Percentiles rank a stretch among this genome's conserved stretches.
Evolutionary conservation across 768 basidiomycete genomes (phyloP).

Genomic region (Mycena epipterygia): DNA sequence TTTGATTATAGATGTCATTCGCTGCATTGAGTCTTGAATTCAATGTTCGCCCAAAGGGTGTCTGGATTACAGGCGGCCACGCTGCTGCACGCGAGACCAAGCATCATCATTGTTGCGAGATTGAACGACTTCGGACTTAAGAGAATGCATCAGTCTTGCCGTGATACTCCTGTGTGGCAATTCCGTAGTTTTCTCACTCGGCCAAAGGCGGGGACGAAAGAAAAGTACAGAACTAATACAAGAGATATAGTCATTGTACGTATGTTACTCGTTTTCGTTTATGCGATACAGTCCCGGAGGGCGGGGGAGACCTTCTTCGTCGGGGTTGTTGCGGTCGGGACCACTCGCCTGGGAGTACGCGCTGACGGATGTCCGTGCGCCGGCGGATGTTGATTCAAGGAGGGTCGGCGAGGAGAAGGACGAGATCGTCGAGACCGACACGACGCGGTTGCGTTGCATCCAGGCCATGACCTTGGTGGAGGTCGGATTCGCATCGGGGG

Average conservation of each 20-base stretch:
- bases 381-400: conserved; percentile 8
- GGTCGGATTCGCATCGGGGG: neutral
- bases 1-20: too few relatives aligned
- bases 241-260: too few relatives aligned
- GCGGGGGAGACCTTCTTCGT: neutral
- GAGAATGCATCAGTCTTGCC: too few relatives aligned
- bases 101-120: too few relatives aligned
- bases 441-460: conserved; percentile 23
- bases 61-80: too few relatives aligned
- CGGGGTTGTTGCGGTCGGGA: neutral
- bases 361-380: conserved; percentile 17
- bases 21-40: too few relatives aligned
- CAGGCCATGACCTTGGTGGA: conserved; percentile 17
- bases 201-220: neutral
- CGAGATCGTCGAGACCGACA: conserved; percentile 27
- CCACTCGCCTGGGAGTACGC: conserved; percentile 26
- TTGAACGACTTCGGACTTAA: too few relatives aligned
- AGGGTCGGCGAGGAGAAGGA: conserved; percentile 30
- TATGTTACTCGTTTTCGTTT: conserved; percentile 5
- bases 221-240: neutral
- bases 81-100: too few relatives aligned
- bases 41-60: too few relatives aligned
- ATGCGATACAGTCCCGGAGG: conserved; percentile 22
- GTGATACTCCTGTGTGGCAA: too few relatives aligned
- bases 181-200: too few relatives aligned